A percentile compares a stretch with the other conserved stretches of the same genome.
phyloP scores from a whole-genome alignment of 1,284 basidiomycete species.

The Tilletia setariae region DNA sequence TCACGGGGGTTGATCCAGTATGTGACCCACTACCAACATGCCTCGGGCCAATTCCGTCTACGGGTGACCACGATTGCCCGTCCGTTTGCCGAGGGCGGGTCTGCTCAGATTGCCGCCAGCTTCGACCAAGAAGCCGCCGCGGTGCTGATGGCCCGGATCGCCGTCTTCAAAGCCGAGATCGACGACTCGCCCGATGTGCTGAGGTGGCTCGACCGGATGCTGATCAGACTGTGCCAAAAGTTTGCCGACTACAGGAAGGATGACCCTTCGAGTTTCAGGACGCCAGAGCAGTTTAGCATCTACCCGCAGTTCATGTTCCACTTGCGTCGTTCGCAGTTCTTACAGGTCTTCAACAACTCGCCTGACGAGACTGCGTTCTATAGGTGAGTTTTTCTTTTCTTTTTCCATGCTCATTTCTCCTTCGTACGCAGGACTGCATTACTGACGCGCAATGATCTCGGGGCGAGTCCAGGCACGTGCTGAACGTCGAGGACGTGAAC shows the following conservation, averaged over 20 bases:
- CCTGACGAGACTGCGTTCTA: conserved; percentile 99
- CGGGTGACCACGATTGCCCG: conserved; percentile 95
- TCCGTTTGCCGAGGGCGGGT: conserved; percentile 94
- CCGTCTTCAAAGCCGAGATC: conserved; percentile 98
- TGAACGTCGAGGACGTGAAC: conserved; percentile 98
- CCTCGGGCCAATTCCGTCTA: conserved; percentile 87
- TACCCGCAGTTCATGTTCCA: conserved; percentile 99
- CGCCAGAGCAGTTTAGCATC: conserved; percentile 94
- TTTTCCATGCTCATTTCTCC: conserved; percentile 10
- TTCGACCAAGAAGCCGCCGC: conserved; percentile 99
- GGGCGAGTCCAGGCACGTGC: conserved; percentile 87
- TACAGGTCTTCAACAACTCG: conserved; percentile 99
- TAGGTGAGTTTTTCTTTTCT: conserved; percentile 60
- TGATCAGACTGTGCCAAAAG: conserved; percentile 97
- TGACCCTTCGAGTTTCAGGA: conserved; percentile 87
- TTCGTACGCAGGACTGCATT: background rate
- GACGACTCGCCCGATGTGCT: conserved; percentile 97
- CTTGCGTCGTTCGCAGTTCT: conserved; percentile 89
- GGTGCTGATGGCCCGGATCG: conserved; percentile 96
- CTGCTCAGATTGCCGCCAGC: conserved; percentile 83
- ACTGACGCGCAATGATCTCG: background rate
- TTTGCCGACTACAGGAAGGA: conserved; percentile 99
- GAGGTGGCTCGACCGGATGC: conserved; percentile 96
- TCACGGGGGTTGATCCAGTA: conserved; percentile 96
- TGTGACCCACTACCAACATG: conserved; percentile 97